Evolutionary conservation across 176 grass and related monocot genomes (phyloP).

Genomic region (Zea mays): DNA sequence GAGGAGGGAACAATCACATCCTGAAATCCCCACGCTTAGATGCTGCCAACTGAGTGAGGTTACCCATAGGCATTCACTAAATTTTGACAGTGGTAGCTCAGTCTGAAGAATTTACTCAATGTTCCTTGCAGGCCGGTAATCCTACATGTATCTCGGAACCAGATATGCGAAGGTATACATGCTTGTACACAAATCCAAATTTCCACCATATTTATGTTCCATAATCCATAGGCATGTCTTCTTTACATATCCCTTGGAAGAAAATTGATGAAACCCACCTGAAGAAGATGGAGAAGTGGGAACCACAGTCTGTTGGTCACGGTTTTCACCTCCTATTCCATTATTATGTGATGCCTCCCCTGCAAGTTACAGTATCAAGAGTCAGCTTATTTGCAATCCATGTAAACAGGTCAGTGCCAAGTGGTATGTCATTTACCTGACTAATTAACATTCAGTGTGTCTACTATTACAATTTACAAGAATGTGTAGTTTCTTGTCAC

Average conservation of each 20-base stretch:
- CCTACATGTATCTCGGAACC: slow-evolving; percentile 83
- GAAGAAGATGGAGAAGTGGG: slow-evolving; percentile 88
- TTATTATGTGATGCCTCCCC: slow-evolving; percentile 66
- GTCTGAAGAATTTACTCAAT: slow-evolving; percentile 71
- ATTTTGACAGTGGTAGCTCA: slow-evolving; percentile 68
- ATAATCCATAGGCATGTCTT: slow-evolving; percentile 80
- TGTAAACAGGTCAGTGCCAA: neutral
- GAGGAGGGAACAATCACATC: slow-evolving; percentile 70
- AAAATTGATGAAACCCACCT: slow-evolving; percentile 97
- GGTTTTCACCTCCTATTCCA: slow-evolving; percentile 70
- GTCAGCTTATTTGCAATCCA: slow-evolving; percentile 31
- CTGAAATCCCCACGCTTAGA: slow-evolving; percentile 67
- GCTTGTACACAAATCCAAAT: slow-evolving; percentile 74
- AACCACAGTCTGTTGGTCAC: slow-evolving; percentile 67
- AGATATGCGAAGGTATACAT: slow-evolving; percentile 61
- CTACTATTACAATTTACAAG: neutral
- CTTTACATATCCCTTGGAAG: slow-evolving; percentile 93
- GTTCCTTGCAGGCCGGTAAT: slow-evolving; percentile 61
- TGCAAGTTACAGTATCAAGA: slow-evolving; percentile 35
- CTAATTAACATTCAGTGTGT: neutral
- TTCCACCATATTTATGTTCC: slow-evolving; percentile 90
- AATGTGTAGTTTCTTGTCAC: neutral
- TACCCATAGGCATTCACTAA: slow-evolving; percentile 65
- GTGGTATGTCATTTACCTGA: neutral
- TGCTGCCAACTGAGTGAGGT: slow-evolving; percentile 66